Percentiles rank a stretch among this genome's conserved stretches.
Evolutionary conservation across 768 basidiomycete species (phyloP).

Genomic region (Russula virescens): DNA sequence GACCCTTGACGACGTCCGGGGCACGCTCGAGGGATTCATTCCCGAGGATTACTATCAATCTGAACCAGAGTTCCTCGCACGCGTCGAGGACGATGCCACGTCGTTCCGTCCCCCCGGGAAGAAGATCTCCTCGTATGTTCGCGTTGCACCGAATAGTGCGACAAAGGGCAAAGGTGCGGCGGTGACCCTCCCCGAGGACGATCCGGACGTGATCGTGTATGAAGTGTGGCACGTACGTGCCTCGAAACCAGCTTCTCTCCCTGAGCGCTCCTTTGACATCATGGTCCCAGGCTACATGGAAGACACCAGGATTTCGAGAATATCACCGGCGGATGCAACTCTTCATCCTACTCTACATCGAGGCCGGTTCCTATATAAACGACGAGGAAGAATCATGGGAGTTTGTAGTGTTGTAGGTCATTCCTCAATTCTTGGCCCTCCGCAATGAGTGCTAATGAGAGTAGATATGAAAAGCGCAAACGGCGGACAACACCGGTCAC

Average conservation of each 20-base stretch:
- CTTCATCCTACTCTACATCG: slow-evolving; percentile 91
- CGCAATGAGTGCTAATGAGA: background rate
- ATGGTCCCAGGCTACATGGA: slow-evolving; percentile 62
- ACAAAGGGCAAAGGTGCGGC: slow-evolving; percentile 52
- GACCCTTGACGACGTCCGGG: slow-evolving; percentile 85
- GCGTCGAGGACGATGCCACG: slow-evolving; percentile 72
- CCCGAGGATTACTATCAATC: slow-evolving; percentile 74
- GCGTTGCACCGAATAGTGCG: slow-evolving; percentile 40
- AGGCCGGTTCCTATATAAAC: slow-evolving; percentile 90
- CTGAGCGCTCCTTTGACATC: background rate
- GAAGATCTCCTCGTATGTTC: slow-evolving; percentile 70
- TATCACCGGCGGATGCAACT: slow-evolving; percentile 91
- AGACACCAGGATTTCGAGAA: slow-evolving; percentile 82
- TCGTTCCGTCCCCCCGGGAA: slow-evolving; percentile 74
- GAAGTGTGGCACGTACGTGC: slow-evolving; percentile 85
- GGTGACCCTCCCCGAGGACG: slow-evolving; percentile 41
- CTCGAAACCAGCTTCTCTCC: background rate
- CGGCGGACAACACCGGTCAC: slow-evolving; percentile 45
- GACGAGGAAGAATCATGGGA: slow-evolving; percentile 95
- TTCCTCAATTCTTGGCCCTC: background rate
- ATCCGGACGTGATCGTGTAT: slow-evolving; percentile 62
- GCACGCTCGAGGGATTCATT: slow-evolving; percentile 68
- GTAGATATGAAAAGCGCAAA: slow-evolving; percentile 81
- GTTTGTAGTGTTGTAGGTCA: slow-evolving; percentile 73
- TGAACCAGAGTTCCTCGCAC: slow-evolving; percentile 57